Percentiles rank a stretch among this genome's conserved stretches.
These are phyloP conservation scores for Polyporus arcularius DNA, from an alignment of 768 basidiomycete species.

Conservation along the genomic window DNA sequence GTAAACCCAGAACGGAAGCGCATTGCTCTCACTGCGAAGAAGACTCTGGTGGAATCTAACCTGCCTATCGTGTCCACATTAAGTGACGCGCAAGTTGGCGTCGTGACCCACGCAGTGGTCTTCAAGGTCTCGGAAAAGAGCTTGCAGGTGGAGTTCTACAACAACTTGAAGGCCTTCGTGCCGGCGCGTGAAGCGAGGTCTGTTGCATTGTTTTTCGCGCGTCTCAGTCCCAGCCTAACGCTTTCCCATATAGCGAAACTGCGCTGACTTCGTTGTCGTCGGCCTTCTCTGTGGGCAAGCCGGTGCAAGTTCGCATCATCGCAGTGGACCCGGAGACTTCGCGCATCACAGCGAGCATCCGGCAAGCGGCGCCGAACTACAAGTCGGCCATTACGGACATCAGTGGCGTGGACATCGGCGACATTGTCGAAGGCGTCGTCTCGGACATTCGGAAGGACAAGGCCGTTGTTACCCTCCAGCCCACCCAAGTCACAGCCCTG, in stretches of 20 bases:
- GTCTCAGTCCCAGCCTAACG: slow-evolving; percentile 1
- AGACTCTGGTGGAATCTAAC: slow-evolving; percentile 79
- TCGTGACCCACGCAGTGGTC: slow-evolving; percentile 79
- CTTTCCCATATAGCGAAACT: slow-evolving; percentile 56
- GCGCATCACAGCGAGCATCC: slow-evolving; percentile 83
- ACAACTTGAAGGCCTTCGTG: slow-evolving; percentile 80
- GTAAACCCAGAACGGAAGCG: slow-evolving; percentile 82
- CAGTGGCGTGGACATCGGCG: slow-evolving; percentile 75
- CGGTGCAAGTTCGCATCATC: slow-evolving; percentile 81
- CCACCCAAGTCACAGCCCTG: slow-evolving; percentile 71
- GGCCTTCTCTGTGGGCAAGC: slow-evolving; percentile 77
- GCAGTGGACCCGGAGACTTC: slow-evolving; percentile 55
- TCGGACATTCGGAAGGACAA: slow-evolving; percentile 86
- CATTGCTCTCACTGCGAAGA: slow-evolving; percentile 88
- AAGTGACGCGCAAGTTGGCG: slow-evolving; percentile 69
- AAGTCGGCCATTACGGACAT: slow-evolving; percentile 58
- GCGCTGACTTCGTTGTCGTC: slow-evolving; percentile 54
- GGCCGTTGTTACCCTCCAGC: slow-evolving; percentile 69
- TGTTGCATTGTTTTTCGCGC: slow-evolving; percentile 16
- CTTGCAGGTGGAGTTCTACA: slow-evolving; percentile 88
- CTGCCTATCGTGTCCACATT: slow-evolving; percentile 66
- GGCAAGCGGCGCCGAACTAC: slow-evolving; percentile 65
- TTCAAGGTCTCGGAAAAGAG: slow-evolving; percentile 81
- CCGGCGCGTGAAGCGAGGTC: slow-evolving; percentile 84
- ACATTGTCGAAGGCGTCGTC: slow-evolving; percentile 69